A percentile compares a stretch with the other conserved stretches of the same genome.
These are phyloP conservation scores for Exutisphaerella laricina DNA, from an alignment of 2,329 filamentous ascomycete species.

Conservation along the genomic window DNA sequence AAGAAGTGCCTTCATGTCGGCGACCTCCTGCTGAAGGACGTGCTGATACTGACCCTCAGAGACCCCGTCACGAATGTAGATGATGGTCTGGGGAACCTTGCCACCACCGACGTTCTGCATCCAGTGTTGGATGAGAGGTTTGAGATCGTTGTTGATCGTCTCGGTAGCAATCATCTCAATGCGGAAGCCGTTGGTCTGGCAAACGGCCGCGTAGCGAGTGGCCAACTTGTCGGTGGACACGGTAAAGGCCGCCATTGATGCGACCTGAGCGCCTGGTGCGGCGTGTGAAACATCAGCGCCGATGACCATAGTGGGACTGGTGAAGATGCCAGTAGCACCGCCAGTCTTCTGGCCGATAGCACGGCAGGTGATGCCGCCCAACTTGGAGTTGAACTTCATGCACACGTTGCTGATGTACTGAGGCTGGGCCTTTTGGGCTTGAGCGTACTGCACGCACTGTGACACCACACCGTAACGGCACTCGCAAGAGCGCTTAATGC, in stretches of 20 bases:
- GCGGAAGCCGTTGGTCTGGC: slow-evolving; percentile 76
- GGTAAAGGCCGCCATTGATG: slow-evolving; percentile 80
- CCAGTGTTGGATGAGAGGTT: slow-evolving; percentile 60
- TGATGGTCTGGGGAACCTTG: slow-evolving; percentile 63
- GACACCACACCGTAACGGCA: slow-evolving; percentile 78
- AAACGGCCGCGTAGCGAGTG: slow-evolving; percentile 70
- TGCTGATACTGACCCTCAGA: slow-evolving; percentile 78
- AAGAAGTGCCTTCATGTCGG: slow-evolving; percentile 56
- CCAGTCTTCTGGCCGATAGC: slow-evolving; percentile 38
- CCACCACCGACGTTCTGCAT: slow-evolving; percentile 49
- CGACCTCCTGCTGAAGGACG: slow-evolving; percentile 73
- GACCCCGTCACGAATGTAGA: slow-evolving; percentile 92
- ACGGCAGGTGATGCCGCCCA: slow-evolving; percentile 71
- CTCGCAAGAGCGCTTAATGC: slow-evolving; percentile 84
- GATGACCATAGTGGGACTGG: slow-evolving; percentile 68
- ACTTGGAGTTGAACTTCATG: slow-evolving; percentile 96
- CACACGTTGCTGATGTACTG: slow-evolving; percentile 92
- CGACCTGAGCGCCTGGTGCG: slow-evolving; percentile 58
- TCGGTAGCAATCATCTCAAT: slow-evolving; percentile 68
- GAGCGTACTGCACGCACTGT: slow-evolving; percentile 68
- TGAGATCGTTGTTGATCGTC: slow-evolving; percentile 61
- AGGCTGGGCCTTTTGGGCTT: slow-evolving; percentile 62
- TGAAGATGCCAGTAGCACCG: slow-evolving; percentile 33
- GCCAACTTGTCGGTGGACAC: slow-evolving; percentile 68
- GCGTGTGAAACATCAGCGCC: slow-evolving; percentile 88